phyloP scores from a whole-genome alignment of 768 basidiomycete genomes.

The Xerocomus brunneocitrinus region DNA sequence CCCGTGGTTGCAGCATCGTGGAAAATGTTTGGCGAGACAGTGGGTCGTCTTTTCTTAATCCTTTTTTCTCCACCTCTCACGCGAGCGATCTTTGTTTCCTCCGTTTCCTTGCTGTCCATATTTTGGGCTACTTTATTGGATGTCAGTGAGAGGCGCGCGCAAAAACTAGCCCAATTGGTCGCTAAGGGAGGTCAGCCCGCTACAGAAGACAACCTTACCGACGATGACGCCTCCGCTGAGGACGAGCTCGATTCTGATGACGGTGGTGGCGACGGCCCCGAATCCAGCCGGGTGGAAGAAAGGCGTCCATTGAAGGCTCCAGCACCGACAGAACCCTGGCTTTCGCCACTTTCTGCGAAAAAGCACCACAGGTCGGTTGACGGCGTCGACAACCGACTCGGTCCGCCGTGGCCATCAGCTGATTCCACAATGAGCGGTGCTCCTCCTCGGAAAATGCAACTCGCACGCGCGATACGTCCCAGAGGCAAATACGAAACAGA shows the following conservation, averaged over 20 bases:
- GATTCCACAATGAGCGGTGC: slow-evolving; percentile 10
- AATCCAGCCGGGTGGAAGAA: slow-evolving; percentile 18
- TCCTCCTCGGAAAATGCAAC: slow-evolving; percentile 20
- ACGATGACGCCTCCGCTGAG: slow-evolving; percentile 30
- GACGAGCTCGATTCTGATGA: slow-evolving; percentile 38
- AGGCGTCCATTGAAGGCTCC: slow-evolving; percentile 24
- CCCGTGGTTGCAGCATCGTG: slow-evolving; percentile 76
- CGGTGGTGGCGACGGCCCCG: slow-evolving; percentile 20
- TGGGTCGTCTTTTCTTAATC: slow-evolving; percentile 34
- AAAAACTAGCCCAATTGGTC: slow-evolving; percentile 51
- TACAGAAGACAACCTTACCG: slow-evolving; percentile 26
- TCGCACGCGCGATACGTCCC: slow-evolving; percentile 25
- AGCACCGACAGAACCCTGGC: slow-evolving; percentile 16
- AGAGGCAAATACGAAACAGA: slow-evolving; percentile 26
- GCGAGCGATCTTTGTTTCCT: slow-evolving; percentile 1
- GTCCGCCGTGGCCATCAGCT: slow-evolving; percentile 19
- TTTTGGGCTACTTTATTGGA: slow-evolving; percentile 1
- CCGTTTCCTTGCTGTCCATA: neutral
- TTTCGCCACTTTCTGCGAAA: slow-evolving; percentile 20
- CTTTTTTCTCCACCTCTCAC: slow-evolving; percentile 5
- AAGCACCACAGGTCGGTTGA: slow-evolving; percentile 19
- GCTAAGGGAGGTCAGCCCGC: slow-evolving; percentile 29
- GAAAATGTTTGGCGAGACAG: slow-evolving; percentile 70
- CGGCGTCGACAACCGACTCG: slow-evolving; percentile 15
- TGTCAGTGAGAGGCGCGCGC: slow-evolving; percentile 50